These are phyloP conservation scores for Diaporthe citri DNA, from an alignment of 2,329 filamentous ascomycete genomes.

Conservation along the genomic window DNA sequence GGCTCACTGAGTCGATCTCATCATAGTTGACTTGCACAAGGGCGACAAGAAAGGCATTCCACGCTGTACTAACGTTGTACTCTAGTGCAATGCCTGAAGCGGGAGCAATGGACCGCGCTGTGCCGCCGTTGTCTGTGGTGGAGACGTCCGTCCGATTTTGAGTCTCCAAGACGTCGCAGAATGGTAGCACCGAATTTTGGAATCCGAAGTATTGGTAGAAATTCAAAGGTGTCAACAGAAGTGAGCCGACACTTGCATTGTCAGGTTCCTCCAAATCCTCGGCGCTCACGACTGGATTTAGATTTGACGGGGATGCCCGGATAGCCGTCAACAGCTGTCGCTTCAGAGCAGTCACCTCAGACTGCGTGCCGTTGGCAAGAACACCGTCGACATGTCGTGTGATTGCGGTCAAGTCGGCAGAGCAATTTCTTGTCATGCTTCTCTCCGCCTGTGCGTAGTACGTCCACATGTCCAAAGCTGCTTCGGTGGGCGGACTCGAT, in stretches of 20 bases:
- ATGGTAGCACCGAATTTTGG: not conserved
- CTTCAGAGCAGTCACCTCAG: constrained; percentile 26
- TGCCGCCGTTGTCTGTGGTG: constrained; percentile 30
- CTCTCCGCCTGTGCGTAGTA: constrained; percentile 62
- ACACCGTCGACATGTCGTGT: constrained; percentile 34
- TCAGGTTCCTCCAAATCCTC: constrained; percentile 18
- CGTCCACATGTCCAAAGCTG: constrained; percentile 60
- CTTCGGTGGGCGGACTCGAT: constrained; percentile 62
- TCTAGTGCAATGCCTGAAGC: constrained; percentile 24
- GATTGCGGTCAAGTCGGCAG: constrained; percentile 37
- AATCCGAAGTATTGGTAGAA: constrained; percentile 32
- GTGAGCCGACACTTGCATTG: constrained; percentile 11
- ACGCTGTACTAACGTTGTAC: constrained; percentile 16
- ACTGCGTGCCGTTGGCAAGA: constrained; percentile 18
- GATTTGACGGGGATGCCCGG: constrained; percentile 11
- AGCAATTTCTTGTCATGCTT: constrained; percentile 52
- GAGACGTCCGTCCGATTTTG: constrained; percentile 19
- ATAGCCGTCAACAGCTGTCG: constrained; percentile 16
- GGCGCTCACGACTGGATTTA: not conserved
- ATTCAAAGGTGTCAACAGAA: constrained; percentile 31
- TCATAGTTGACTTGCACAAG: constrained; percentile 25
- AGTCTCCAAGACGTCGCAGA: constrained; percentile 38
- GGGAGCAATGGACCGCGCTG: constrained; percentile 19
- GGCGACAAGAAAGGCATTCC: constrained; percentile 23
- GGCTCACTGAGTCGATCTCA: constrained; percentile 3